phyloP scores from a whole-genome alignment of 2,329 filamentous ascomycete species.

The Cordyceps javanica region DNA sequence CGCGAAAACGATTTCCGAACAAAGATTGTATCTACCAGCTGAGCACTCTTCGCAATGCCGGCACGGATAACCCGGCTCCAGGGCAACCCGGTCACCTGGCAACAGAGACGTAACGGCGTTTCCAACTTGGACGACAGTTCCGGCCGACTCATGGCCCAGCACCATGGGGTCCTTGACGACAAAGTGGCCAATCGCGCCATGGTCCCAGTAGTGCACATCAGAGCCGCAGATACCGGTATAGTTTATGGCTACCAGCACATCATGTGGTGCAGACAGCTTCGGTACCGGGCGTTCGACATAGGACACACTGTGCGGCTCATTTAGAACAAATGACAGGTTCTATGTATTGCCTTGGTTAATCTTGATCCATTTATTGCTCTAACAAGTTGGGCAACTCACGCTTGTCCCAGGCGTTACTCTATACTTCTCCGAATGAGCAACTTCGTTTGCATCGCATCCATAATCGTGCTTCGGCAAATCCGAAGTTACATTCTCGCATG shows the following conservation, averaged over 20 bases:
- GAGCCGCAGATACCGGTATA: not conserved
- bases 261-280: not conserved
- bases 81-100: not conserved
- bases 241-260: not conserved
- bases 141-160: not conserved
- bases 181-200: not conserved
- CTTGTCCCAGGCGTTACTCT: too few relatives aligned
- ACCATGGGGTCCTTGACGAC: not conserved
- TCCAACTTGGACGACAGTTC: not conserved
- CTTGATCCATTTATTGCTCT: too few relatives aligned
- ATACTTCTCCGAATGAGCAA: too few relatives aligned
- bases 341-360: too few relatives aligned
- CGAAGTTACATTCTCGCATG: too few relatives aligned
- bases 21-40: not conserved
- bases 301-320: not conserved
- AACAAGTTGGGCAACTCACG: too few relatives aligned
- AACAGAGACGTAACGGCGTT: not conserved
- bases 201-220: not conserved
- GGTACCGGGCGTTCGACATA: not conserved
- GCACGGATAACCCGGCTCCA: not conserved
- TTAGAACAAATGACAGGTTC: not conserved
- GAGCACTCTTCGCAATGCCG: not conserved
- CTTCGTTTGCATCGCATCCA: too few relatives aligned
- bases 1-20: not conserved
- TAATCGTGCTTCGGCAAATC: too few relatives aligned